Percentiles rank a stretch among this genome's conserved stretches.
Evolutionary conservation across 2,329 filamentous ascomycete genomes (phyloP).

Genomic region (Neophaeococcomyces aloes): DNA sequence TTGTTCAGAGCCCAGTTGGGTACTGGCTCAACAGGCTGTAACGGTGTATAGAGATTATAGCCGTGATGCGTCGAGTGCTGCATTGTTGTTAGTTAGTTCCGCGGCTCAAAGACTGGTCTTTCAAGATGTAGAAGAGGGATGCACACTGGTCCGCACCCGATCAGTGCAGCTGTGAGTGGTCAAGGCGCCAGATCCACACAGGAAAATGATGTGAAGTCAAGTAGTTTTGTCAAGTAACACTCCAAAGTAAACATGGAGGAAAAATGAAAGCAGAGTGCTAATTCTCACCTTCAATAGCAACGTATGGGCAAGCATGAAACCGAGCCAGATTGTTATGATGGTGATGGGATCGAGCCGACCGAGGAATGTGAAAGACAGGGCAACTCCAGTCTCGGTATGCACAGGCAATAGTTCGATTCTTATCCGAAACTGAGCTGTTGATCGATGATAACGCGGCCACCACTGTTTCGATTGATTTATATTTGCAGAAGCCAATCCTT

Average conservation of each 20-base stretch:
- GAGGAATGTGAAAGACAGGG: too few relatives aligned
- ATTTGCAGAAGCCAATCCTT: too few relatives aligned
- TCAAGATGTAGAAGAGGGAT: not conserved
- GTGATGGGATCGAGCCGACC: not conserved
- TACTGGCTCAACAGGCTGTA: constrained; percentile 10
- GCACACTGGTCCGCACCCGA: constrained; percentile 1
- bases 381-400: constrained; percentile 5
- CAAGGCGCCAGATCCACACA: not conserved
- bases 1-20: constrained; percentile 10
- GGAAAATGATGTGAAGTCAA: not conserved
- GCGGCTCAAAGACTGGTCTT: not conserved
- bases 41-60: constrained; percentile 10
- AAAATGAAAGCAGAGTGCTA: not conserved
- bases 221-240: not conserved
- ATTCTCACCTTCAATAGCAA: not conserved
- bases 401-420: not conserved
- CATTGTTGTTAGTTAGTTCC: constrained; percentile 13
- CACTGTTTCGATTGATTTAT: too few relatives aligned
- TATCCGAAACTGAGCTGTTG: constrained; percentile 6
- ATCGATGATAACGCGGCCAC: not conserved
- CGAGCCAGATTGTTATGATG: not conserved
- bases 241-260: not conserved
- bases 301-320: not conserved
- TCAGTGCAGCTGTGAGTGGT: constrained; percentile 4
- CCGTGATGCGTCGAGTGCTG: constrained; percentile 15